Evolutionary conservation across 345 rosid species (phyloP), one percentile per base, ranked within the genome.

Genomic region (Citrus cavaleriei): DNA sequence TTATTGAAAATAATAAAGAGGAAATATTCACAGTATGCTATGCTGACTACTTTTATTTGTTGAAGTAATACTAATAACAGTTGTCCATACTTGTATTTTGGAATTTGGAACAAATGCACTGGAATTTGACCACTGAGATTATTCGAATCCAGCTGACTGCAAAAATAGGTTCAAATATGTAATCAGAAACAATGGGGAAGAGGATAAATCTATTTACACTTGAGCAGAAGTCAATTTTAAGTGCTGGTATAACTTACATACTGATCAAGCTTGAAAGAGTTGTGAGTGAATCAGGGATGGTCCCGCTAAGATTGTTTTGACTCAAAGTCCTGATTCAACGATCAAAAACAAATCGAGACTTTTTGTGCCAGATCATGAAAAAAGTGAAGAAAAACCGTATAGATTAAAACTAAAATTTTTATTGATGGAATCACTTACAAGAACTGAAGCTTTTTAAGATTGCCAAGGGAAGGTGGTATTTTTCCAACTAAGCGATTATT

Each of bases 401-500:
- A 46, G 51, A 46, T 46, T 46, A 67, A 76, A 63, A 42, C 68
- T 16, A 74, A 72, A 27, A 51, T 60, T 35, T 84, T 14, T 18
- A 70, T 7, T 65, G 74, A 78, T 2, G 35, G 68, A 78, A 66
- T 72, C 70, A 85, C 98, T 92, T 84, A 97, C 99, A 97, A 84
- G 89, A 97, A 92, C 82, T 93, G 98, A 84, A 94, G 98, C 75
- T 81, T 91, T 84, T 87, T 88, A 73, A 97, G 98, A 76, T 92
- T 86, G 58, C 99, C 98, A 70, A 94, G 83, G 70, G 95, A 80
- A 72, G 93, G 76, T 8, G 99, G 99, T 88, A 97, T 93, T 80
- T 78, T 83, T 75, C 99, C 99, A 65, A 76, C 86, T 70, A 97
- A 83, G 78, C 61, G 85, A 91, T 97, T 97, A 70, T 91, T 90